phyloP scores from a whole-genome alignment of 176 grass and related monocot species.

The Musa schizocarpa region DNA sequence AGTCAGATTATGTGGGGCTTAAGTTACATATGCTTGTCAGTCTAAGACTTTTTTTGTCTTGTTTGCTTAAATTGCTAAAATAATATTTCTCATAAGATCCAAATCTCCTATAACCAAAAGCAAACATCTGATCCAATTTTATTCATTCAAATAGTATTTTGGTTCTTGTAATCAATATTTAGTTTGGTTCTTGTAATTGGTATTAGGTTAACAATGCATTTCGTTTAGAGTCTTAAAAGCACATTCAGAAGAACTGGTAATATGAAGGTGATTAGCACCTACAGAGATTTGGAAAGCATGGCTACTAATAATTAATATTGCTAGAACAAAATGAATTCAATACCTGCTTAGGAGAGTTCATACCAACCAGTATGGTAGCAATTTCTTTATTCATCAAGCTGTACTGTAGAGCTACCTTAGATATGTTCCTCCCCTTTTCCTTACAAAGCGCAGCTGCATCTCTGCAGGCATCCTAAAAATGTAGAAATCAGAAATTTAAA shows the following conservation, averaged over 20 bases:
- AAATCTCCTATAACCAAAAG: not conserved
- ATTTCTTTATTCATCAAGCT: constrained; percentile 82
- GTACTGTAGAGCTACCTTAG: constrained; percentile 75
- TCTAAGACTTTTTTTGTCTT: not conserved
- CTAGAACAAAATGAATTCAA: not conserved
- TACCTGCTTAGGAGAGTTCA: constrained; percentile 83
- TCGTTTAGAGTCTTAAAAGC: not conserved
- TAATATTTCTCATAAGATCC: not conserved
- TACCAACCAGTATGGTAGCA: constrained; percentile 77
- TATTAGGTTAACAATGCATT: not conserved
- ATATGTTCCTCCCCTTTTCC: constrained; percentile 53
- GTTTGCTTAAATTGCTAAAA: not conserved
- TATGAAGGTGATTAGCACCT: not conserved
- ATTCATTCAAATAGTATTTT: not conserved
- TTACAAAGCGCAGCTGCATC: constrained; percentile 58
- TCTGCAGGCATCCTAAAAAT: constrained; percentile 64
- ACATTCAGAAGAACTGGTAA: not conserved
- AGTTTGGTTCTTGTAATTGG: not conserved
- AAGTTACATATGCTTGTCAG: not conserved
- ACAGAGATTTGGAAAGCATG: no score
- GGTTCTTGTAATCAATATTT: not conserved
- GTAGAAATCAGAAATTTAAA: not conserved
- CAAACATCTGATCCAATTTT: no score
- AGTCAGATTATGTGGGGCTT: not conserved
- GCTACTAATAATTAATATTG: no score